These are phyloP conservation scores for Aquilaria malaccensis DNA, from an alignment of 345 rosid genomes.

Conservation along the genomic window DNA sequence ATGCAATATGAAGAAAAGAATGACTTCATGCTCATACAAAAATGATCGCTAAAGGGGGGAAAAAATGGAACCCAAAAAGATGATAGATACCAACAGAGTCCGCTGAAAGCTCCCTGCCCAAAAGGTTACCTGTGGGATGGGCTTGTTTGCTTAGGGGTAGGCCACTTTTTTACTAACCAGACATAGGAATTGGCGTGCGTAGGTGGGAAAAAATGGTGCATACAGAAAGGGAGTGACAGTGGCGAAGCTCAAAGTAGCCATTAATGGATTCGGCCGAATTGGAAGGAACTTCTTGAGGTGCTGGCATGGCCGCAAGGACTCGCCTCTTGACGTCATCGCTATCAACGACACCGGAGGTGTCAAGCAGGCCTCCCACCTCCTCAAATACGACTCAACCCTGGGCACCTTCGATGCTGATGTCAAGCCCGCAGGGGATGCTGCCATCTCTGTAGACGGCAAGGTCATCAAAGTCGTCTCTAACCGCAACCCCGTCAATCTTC, in stretches of 20 bases:
- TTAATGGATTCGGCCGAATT: slow-evolving; percentile 86
- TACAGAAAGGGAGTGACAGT: slow-evolving; percentile 37
- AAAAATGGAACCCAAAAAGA: no score
- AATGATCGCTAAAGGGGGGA: no score
- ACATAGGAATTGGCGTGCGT: not conserved
- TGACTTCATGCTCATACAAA: no score
- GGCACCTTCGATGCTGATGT: slow-evolving; percentile 94
- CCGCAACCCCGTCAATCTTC: slow-evolving; percentile 74
- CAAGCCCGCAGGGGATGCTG: slow-evolving; percentile 69
- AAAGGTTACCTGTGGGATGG: no score
- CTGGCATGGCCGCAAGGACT: slow-evolving; percentile 94
- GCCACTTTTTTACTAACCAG: no score
- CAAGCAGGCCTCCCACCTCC: slow-evolving; percentile 96
- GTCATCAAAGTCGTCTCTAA: slow-evolving; percentile 80
- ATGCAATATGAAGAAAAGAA: no score
- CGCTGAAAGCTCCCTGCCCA: no score
- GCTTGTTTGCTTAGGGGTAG: no score
- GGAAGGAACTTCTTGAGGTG: slow-evolving; percentile 97
- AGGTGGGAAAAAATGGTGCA: slow-evolving; percentile 62
- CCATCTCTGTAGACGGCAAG: slow-evolving; percentile 96
- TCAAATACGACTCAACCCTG: slow-evolving; percentile 92
- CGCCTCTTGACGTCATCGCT: slow-evolving; percentile 82
- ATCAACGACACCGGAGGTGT: slow-evolving; percentile 94
- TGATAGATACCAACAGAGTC: no score
- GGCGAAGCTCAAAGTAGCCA: slow-evolving; percentile 91